Percentiles rank a stretch among this genome's conserved stretches.
These are phyloP conservation scores for Bipolaris victoriae DNA, from an alignment of 2,329 filamentous ascomycete genomes.

Conservation along the genomic window DNA sequence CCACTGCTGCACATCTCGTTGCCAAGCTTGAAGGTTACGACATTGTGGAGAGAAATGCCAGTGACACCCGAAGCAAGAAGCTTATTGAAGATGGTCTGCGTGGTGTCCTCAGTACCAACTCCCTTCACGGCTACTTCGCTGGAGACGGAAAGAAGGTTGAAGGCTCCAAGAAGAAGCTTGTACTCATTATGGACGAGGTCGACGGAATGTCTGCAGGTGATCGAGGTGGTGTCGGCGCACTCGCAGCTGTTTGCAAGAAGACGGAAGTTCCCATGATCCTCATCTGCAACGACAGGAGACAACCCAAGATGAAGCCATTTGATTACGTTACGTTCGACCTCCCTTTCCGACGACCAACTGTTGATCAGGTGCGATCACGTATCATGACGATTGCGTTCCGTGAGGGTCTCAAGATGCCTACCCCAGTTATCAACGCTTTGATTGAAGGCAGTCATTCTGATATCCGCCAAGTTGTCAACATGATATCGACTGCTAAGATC, in stretches of 20 bases:
- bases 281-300: slow-evolving; percentile 92
- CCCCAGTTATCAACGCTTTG: slow-evolving; percentile 84
- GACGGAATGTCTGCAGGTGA: slow-evolving; percentile 99
- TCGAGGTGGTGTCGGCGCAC: slow-evolving; percentile 89
- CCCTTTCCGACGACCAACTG: slow-evolving; percentile 85
- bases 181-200: slow-evolving; percentile 98
- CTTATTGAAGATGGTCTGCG: slow-evolving; percentile 86
- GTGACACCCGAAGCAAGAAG: slow-evolving; percentile 94
- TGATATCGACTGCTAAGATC: slow-evolving; percentile 92
- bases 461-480: slow-evolving; percentile 98
- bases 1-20: slow-evolving; percentile 92
- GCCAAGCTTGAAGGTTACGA: slow-evolving; percentile 94
- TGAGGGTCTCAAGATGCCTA: slow-evolving; percentile 84
- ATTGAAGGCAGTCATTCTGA: slow-evolving; percentile 96
- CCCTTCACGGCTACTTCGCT: slow-evolving; percentile 87
- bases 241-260: slow-evolving; percentile 95
- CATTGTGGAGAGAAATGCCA: slow-evolving; percentile 92
- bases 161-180: slow-evolving; percentile 84
- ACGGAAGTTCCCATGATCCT: slow-evolving; percentile 93
- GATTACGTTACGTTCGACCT: slow-evolving; percentile 84
- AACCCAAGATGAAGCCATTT: slow-evolving; percentile 99
- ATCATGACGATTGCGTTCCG: slow-evolving; percentile 95
- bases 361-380: slow-evolving; percentile 87
- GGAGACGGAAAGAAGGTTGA: slow-evolving; percentile 82
- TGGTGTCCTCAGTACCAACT: slow-evolving; percentile 92